Percentiles rank a stretch among this genome's conserved stretches.
phyloP scores from a whole-genome alignment of 768 basidiomycete genomes.

The Mycena latifolia region DNA sequence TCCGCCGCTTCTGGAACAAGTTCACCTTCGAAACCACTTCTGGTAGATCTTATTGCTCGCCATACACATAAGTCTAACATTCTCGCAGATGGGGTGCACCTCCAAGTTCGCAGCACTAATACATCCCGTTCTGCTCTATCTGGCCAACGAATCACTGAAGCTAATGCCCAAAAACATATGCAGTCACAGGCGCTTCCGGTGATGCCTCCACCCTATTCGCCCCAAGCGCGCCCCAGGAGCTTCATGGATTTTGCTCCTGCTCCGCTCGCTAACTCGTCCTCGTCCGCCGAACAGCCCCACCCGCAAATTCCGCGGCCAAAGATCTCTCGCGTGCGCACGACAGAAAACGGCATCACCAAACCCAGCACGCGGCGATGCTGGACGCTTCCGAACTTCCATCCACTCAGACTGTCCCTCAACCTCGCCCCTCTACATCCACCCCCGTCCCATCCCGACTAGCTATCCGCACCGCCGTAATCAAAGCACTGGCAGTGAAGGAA shows the following conservation, averaged over 20 bases:
- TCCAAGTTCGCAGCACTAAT: too few relatives aligned
- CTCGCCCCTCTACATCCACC: slow-evolving; percentile 45
- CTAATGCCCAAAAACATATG: too few relatives aligned
- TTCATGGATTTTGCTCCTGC: slow-evolving; percentile 37
- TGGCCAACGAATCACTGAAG: too few relatives aligned
- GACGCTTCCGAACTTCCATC: slow-evolving; percentile 54
- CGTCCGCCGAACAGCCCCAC: slow-evolving; percentile 72
- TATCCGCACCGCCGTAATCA: slow-evolving; percentile 63
- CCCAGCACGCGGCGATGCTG: slow-evolving; percentile 73
- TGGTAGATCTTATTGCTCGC: too few relatives aligned
- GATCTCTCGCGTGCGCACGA: slow-evolving; percentile 87
- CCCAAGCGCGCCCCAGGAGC: slow-evolving; percentile 18
- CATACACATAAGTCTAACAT: too few relatives aligned
- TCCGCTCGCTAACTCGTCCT: slow-evolving; percentile 48
- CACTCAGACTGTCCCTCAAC: slow-evolving; percentile 39
- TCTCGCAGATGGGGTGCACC: too few relatives aligned
- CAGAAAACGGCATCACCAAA: slow-evolving; percentile 85
- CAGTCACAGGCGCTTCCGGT: slow-evolving; percentile 36
- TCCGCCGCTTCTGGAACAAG: neutral
- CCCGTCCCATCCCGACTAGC: slow-evolving; percentile 42
- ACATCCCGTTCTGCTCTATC: too few relatives aligned
- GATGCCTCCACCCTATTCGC: neutral
- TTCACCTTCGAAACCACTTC: neutral
- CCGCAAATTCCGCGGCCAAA: slow-evolving; percentile 81
- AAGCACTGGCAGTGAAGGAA: slow-evolving; percentile 61